phyloP scores from a whole-genome alignment of 2,329 filamentous ascomycete genomes.

The Colletotrichum truncatum region DNA sequence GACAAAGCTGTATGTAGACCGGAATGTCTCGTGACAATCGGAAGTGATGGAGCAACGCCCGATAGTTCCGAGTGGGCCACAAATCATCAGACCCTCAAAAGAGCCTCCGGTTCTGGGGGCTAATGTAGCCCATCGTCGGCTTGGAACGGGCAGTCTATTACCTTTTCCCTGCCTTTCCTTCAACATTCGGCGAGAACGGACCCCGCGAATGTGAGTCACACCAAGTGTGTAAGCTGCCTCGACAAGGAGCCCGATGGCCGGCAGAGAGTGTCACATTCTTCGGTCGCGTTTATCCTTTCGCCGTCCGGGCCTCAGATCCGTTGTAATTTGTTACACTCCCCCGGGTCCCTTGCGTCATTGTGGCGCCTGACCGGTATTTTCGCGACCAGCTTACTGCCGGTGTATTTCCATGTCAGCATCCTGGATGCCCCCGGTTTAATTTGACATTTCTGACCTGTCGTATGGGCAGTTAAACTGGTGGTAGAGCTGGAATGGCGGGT shows the following conservation, averaged over 20 bases:
- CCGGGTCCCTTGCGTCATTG: conserved; percentile 26
- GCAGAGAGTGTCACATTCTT: not conserved
- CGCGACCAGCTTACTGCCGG: conserved; percentile 2
- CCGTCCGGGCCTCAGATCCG: no score
- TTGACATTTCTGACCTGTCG: not conserved
- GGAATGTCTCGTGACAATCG: conserved; percentile 17
- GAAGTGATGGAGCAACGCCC: not conserved
- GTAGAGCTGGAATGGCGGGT: conserved; percentile 5
- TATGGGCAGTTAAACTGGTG: not conserved
- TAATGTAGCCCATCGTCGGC: conserved; percentile 18
- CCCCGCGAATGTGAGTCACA: not conserved
- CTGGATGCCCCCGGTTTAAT: not conserved
- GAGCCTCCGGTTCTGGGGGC: not conserved
- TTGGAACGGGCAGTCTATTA: not conserved
- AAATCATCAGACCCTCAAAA: conserved; percentile 12
- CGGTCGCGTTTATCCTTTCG: conserved; percentile 3
- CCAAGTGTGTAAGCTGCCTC: not conserved
- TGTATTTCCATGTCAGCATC: not conserved
- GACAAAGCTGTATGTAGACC: conserved; percentile 26
- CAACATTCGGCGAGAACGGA: not conserved
- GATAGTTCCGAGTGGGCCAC: conserved; percentile 12
- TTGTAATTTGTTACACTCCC: not conserved
- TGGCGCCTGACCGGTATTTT: not conserved
- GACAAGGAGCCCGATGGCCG: not conserved
- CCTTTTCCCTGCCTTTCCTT: not conserved